Conservation (phyloP, 78 protist species). For the Isochrysis galbana region DNA sequence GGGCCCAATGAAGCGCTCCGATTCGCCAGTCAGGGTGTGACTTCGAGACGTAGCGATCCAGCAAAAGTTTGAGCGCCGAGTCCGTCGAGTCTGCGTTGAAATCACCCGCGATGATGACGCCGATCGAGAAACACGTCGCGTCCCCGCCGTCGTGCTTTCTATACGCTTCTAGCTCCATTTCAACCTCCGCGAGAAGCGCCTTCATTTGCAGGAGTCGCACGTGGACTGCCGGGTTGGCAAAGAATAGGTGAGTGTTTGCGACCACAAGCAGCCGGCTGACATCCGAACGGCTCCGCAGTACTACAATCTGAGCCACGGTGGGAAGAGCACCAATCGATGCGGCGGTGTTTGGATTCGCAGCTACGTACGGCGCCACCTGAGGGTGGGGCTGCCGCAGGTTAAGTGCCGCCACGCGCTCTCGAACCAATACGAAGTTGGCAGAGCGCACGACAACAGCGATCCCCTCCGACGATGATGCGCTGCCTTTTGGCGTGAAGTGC, state of each 20-base stretch:
- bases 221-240: neutral
- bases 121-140: no score
- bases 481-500: neutral
- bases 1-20: neutral
- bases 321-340: neutral
- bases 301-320: neutral
- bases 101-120: neutral
- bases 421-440: neutral
- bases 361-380: neutral
- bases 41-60: neutral
- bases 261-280: neutral
- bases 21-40: neutral
- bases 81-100: neutral
- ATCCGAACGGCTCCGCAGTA: neutral
- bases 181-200: neutral
- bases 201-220: neutral
- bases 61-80: neutral
- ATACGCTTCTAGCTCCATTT: neutral
- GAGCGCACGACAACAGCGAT: neutral
- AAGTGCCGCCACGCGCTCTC: neutral
- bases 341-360: neutral
- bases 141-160: neutral
- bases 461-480: neutral
- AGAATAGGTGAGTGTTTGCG: conserved; percentile 21
- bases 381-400: neutral